Base-by-base conservation (phyloP, 169 alveolate species). In the Plasmodium blacklocki region DNA sequence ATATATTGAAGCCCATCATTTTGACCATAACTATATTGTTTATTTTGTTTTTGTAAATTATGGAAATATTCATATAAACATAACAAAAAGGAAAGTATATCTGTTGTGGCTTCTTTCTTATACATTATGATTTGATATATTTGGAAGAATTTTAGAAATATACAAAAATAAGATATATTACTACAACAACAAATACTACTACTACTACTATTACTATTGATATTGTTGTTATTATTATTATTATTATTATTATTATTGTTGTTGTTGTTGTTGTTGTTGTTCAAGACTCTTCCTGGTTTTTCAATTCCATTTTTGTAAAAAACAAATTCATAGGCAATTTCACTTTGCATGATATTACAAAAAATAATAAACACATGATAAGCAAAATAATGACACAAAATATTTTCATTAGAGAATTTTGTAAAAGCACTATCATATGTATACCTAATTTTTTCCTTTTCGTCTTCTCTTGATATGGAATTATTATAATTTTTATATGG, bases 361-460 rank as follows among this genome's bases (percentile, higher is more conserved):
- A 74, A 63, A 58, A 87, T 87, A 39, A 47, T 87, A 49, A 71
- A 67, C 32, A 50, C 32, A 63, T 76, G 58, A 39, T 73, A 76
- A 26, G 50, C 19, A 32, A 75, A 75, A 73, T 58, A 76, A 58
- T 73, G 60, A n/a, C 89, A 68, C 29, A 72, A 49, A 12, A 75
- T 39, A 26, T 54, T 70, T 74, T 74, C n/a, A 47, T 71, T 64
- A 18, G 62, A 23, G 1, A 18, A 29, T 18, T 87, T 58, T 68
- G 67, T 23, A 21, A 19, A 59, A 19, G n/a, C 14, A 18, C 47
- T 67, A 12, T 43, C 47, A 9, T 29, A 26, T 29, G 21, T n/a
- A 29, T 26, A 66, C 21, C 1, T n/a, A 39, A 66, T 66, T 29
- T 4, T 1, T 8, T 4, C 6, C 74, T 39, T 39, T 39, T 39